phyloP scores from a whole-genome alignment of 768 basidiomycete species.

The Xerocomellus amylosporus region DNA sequence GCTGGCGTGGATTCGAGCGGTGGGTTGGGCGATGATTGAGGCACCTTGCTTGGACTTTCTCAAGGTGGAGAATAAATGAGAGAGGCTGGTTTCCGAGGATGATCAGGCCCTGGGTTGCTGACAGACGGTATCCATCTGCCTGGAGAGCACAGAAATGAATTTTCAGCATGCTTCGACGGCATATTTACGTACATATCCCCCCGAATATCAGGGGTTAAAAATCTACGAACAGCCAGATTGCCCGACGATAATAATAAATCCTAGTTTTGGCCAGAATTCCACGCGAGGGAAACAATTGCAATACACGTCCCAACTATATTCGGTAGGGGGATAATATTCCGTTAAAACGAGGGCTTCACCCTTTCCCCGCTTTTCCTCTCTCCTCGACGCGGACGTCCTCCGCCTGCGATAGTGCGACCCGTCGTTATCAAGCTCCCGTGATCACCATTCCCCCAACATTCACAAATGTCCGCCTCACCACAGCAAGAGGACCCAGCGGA shows the following conservation, averaged over 20 bases:
- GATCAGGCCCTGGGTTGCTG: conserved; percentile 14
- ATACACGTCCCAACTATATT: conserved; percentile 66
- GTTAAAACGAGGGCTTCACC: conserved; percentile 71
- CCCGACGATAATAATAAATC: conserved; percentile 56
- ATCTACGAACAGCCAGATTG: conserved; percentile 48
- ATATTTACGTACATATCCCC: conserved; percentile 59
- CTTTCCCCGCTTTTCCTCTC: conserved; percentile 61
- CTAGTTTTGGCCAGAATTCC: conserved; percentile 55
- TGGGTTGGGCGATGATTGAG: not conserved
- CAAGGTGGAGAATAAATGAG: not conserved
- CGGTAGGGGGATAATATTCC: conserved; percentile 64
- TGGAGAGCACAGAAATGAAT: conserved; percentile 38
- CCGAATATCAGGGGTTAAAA: conserved; percentile 59
- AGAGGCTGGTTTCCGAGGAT: conserved; percentile 2
- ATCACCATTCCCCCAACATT: conserved; percentile 19
- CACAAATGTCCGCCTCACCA: conserved; percentile 62
- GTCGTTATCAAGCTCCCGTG: conserved; percentile 25
- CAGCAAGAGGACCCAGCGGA: conserved; percentile 53
- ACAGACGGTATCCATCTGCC: conserved; percentile 21
- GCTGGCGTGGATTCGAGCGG: conserved; percentile 3
- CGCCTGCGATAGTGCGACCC: conserved; percentile 9
- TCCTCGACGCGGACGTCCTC: conserved; percentile 37
- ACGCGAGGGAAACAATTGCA: conserved; percentile 64
- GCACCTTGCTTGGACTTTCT: not conserved
- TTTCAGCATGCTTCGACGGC: conserved; percentile 31